Evolutionary conservation across 805 yeast genomes (phyloP).

Genomic region (Saccharomycopsis sp.): DNA sequence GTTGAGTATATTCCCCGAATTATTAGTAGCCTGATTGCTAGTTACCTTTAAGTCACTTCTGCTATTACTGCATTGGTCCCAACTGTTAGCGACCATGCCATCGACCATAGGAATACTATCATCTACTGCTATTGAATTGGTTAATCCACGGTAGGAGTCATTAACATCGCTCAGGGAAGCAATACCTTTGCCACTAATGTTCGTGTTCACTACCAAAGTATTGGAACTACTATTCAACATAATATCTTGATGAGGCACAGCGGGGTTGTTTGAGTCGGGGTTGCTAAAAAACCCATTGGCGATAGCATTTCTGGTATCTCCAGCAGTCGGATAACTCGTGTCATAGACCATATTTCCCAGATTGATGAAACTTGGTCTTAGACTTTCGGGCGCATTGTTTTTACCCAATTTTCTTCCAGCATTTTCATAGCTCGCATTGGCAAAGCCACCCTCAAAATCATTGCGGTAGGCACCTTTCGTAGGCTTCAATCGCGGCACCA

Average conservation of each 20-base stretch:
- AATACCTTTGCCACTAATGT: neutral
- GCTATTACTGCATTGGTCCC: neutral
- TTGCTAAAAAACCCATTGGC: neutral
- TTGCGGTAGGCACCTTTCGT: neutral
- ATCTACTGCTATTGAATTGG: slow-evolving; percentile 3
- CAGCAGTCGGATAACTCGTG: neutral
- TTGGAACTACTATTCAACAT: neutral
- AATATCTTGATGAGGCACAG: neutral
- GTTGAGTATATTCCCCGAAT: slow-evolving; percentile 25
- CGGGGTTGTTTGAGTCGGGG: neutral
- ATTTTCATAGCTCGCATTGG: neutral
- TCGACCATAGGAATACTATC: neutral
- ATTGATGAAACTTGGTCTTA: neutral
- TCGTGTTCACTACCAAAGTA: neutral
- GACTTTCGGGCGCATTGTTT: neutral
- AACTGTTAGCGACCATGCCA: neutral
- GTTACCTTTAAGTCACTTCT: neutral
- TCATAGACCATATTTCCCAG: neutral
- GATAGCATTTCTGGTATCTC: neutral
- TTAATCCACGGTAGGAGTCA: neutral
- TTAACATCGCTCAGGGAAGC: neutral
- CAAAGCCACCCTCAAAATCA: too few relatives aligned
- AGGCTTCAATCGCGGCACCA: neutral
- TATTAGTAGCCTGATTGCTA: slow-evolving; percentile 22
- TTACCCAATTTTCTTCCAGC: neutral